Conservation (phyloP, 257 asterid species). For the Forsythia suspensa region DNA sequence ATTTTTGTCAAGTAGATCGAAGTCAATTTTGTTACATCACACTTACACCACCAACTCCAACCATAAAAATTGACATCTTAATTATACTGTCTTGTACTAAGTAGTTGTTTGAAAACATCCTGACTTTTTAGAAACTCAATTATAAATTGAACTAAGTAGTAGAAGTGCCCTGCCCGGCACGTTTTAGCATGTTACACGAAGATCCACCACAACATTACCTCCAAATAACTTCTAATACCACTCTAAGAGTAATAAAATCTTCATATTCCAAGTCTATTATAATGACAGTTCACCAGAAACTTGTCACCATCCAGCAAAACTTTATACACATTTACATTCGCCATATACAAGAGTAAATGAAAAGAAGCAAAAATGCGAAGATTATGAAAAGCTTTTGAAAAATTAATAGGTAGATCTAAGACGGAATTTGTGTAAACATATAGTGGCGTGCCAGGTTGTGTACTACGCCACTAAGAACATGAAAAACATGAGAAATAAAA, state of each 20-base stretch:
- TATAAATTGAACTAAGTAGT: neutral
- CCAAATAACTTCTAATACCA: neutral
- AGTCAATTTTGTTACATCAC: neutral
- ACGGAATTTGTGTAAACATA: slow-evolving; percentile 5
- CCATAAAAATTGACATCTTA: neutral
- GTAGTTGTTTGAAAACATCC: too few relatives aligned
- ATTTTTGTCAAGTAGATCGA: too few relatives aligned
- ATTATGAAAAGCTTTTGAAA: neutral
- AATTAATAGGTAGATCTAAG: neutral
- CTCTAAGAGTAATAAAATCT: too few relatives aligned
- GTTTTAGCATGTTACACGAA: neutral
- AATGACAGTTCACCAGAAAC: neutral
- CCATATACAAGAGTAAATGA: slow-evolving; percentile 6
- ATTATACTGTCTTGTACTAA: neutral
- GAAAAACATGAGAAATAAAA: slow-evolving; percentile 87
- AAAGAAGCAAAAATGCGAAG: neutral
- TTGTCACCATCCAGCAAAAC: neutral
- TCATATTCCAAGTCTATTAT: too few relatives aligned
- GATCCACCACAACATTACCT: neutral
- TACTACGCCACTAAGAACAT: slow-evolving; percentile 78
- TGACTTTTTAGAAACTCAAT: too few relatives aligned
- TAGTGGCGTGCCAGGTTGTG: neutral
- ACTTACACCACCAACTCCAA: neutral
- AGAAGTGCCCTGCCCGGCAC: neutral
- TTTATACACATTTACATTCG: neutral